These are phyloP conservation scores for Cryptosporidium sp. DNA, from an alignment of 169 alveolate genomes.

Conservation along the genomic window DNA sequence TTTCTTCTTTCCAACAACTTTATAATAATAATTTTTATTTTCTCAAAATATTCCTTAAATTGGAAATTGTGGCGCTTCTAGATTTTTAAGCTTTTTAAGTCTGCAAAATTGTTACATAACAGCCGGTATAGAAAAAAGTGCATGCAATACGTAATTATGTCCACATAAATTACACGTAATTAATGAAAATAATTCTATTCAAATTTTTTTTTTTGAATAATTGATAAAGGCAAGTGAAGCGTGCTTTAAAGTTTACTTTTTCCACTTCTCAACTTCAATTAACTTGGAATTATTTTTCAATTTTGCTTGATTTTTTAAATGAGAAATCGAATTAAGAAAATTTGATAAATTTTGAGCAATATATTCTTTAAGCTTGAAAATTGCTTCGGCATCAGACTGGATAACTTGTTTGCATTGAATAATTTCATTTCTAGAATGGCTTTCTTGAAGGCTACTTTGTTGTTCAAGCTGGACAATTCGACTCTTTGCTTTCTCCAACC, in stretches of 20 bases:
- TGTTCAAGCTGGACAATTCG: slow-evolving; percentile 53
- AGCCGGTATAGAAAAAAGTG: background rate
- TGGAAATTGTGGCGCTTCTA: background rate
- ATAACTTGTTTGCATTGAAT: slow-evolving; percentile 70
- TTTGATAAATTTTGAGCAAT: slow-evolving; percentile 16
- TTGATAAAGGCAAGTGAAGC: background rate
- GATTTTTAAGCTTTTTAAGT: background rate
- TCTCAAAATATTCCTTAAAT: background rate
- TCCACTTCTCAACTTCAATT: slow-evolving; percentile 21
- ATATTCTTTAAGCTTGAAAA: slow-evolving; percentile 37
- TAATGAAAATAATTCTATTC: background rate
- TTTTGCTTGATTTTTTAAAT: slow-evolving; percentile 41
- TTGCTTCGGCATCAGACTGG: slow-evolving; percentile 56
- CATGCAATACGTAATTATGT: slow-evolving; percentile 6
- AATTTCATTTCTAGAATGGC: slow-evolving; percentile 48
- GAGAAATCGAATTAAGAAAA: slow-evolving; percentile 15
- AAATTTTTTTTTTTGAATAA: background rate
- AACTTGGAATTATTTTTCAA: slow-evolving; percentile 39
- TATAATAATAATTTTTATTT: background rate
- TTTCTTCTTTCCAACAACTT: background rate
- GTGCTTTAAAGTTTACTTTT: background rate
- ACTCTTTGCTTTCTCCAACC: slow-evolving; percentile 65
- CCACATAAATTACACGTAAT: background rate
- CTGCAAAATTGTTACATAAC: background rate
- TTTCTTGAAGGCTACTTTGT: slow-evolving; percentile 29